Base-by-base conservation (phyloP, 106 monocot species). In the Acorus gramineus region DNA sequence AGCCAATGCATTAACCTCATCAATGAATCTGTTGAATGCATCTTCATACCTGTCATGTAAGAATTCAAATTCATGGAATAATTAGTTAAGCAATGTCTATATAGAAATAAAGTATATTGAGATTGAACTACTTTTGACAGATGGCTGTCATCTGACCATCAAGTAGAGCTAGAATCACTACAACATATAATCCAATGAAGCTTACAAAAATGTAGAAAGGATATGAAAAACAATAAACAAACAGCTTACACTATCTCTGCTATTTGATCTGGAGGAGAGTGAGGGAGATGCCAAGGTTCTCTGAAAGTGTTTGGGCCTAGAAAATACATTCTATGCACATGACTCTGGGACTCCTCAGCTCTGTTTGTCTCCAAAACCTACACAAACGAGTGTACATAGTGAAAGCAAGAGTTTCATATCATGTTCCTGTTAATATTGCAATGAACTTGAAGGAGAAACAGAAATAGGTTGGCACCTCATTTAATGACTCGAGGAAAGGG, bases 281-380 rank as follows among this genome's bases (percentile, higher is more conserved):
- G 96, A 55, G 91, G 91, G 61, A 96, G 91, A 73, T 96, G 90
- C 96, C 96, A 96, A 55, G 96, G 96, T 71, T 96, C 91, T 74
- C 91, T 87, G 49, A 96, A 96, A n/a, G 91, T 88, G 62, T 96
- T 96, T 13, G 91, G 87, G 50, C 91, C 96, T 91, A 91, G 81
- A 59, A 96, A 96, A 66, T 88, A 88, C 84, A 96, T 85, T 71
- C 96, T 82, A 55, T 96, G 87, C 7, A 96, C 96, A 61, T 96
- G 96, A 52, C 76, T 83, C 28, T 90, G 87, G 3, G 96, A 96
- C 66, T 96, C 96, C 64, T 96, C 96, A 11, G 74, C 87, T 55
- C 96, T 78, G 62, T 88, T 96, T 70, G 96, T 96, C 83, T 96
- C 96, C 78, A 96, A 68, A 2, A 96, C 96, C 95, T 96, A 65